Base-by-base conservation (phyloP, 2,329 filamentous ascomycete genomes). In the Phaeoacremonium minimum region DNA sequence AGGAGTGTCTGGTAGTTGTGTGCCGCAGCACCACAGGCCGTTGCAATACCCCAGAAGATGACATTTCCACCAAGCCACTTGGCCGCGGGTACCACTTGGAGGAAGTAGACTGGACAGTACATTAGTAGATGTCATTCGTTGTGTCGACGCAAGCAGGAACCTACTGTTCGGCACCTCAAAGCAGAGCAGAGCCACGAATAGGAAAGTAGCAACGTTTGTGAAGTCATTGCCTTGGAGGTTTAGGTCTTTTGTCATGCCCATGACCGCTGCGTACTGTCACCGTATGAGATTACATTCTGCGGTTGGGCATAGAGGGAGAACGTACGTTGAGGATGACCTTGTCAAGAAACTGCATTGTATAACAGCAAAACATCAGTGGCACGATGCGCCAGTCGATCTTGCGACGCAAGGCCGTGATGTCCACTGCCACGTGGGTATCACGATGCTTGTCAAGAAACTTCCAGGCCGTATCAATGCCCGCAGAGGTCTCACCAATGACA, bases 231-330 rank as follows among this genome's bases (percentile, higher is more conserved):
- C 73, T 11, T 57, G 52, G 32, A 84, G 64, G 1, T 69, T 59
- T 6, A 79, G 63, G 39, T 81, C 76, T 34, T 66, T 55, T 15
- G 56, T 61, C 7, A 85, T 52, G 4, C 78, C 77, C 80, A 84
- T 85, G 35, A 85, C 77, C 41, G 73, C 75, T 14, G 77, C 77
- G 49, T 84, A 84, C n/a, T n/a, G n/a, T n/a, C n/a, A n/a, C n/a
- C n/a, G n/a, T n/a, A n/a, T n/a, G n/a, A n/a, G n/a, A n/a, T n/a
- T n/a, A n/a, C n/a, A n/a, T n/a, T n/a, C n/a, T n/a, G n/a, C n/a
- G n/a, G n/a, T n/a, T n/a, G n/a, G n/a, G n/a, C n/a, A n/a, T n/a
- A n/a, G n/a, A n/a, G n/a, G n/a, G n/a, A n/a, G n/a, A n/a, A n/a
- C n/a, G n/a, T n/a, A n/a, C n/a, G 47, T 82, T 82, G 30, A 81